phyloP scores from a whole-genome alignment of 129 eudicot genomes.

The Flaveria linearis region DNA sequence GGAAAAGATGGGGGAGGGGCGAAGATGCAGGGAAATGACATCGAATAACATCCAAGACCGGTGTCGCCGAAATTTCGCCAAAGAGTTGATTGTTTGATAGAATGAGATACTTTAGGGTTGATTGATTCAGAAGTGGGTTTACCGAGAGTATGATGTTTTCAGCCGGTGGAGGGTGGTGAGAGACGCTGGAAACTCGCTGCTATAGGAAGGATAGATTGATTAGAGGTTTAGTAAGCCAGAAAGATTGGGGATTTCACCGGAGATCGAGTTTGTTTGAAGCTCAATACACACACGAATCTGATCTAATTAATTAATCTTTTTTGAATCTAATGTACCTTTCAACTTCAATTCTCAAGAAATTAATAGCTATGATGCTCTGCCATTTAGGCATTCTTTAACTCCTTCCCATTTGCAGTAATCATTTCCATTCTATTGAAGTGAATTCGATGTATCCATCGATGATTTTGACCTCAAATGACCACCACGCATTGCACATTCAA shows the following conservation, averaged over 20 bases:
- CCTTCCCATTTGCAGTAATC: constrained; percentile 81
- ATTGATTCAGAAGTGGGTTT: constrained; percentile 60
- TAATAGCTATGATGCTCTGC: constrained; percentile 84
- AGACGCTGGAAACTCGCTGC: constrained; percentile 60
- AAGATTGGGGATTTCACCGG: constrained; percentile 72
- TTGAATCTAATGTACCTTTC: constrained; percentile 53
- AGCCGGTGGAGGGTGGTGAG: too few relatives aligned
- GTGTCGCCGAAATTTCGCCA: constrained; percentile 71
- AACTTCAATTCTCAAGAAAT: constrained; percentile 67
- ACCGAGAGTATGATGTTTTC: constrained; percentile 63
- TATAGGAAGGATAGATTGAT: constrained; percentile 55
- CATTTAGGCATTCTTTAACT: constrained; percentile 61
- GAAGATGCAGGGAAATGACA: constrained; percentile 58
- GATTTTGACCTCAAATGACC: constrained; percentile 53
- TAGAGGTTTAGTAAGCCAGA: constrained; percentile 68
- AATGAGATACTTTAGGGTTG: constrained; percentile 52
- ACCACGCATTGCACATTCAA: constrained; percentile 22
- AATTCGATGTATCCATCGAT: constrained; percentile 56
- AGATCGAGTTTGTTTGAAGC: constrained; percentile 67
- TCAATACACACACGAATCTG: constrained; percentile 78
- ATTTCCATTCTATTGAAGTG: constrained; percentile 59
- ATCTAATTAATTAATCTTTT: constrained; percentile 48
- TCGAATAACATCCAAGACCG: constrained; percentile 52
- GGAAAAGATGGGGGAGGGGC: constrained; percentile 46
- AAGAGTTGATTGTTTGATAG: constrained; percentile 65